These are phyloP conservation scores for Amoebophrya sp. DNA, from an alignment of 169 alveolate species.

Conservation along the genomic window DNA sequence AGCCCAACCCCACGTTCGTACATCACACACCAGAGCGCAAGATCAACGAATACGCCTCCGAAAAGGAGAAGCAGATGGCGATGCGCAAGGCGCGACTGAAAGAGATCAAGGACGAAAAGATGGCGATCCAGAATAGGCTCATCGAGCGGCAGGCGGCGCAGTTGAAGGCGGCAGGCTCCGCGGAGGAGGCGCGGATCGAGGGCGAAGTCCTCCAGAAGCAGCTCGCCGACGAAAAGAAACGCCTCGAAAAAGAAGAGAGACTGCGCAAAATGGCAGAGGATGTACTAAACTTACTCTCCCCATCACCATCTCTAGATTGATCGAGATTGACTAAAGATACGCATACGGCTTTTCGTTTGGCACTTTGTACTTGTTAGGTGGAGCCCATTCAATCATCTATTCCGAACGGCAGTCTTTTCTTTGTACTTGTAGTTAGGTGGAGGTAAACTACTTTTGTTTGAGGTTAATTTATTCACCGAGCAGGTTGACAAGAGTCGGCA, in stretches of 20 bases:
- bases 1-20: too few species aligned
- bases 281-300: too few species aligned
- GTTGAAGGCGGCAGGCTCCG: neutral
- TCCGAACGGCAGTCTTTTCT: too few species aligned
- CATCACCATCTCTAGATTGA: too few species aligned
- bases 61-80: neutral
- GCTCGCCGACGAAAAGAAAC: neutral
- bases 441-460: too few species aligned
- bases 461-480: too few species aligned
- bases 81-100: neutral
- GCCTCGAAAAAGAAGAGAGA: conserved; percentile 12
- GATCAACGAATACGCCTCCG: conserved; percentile 12
- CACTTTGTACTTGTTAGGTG: too few species aligned
- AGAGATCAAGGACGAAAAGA: neutral
- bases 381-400: too few species aligned
- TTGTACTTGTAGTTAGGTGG: too few species aligned
- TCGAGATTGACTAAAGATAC: too few species aligned
- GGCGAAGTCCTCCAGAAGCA: conserved; percentile 16
- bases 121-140: neutral
- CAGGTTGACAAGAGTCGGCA: conserved; percentile 1
- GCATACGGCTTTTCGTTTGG: too few species aligned
- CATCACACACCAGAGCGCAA: neutral
- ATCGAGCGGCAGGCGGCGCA: conserved; percentile 16
- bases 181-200: conserved; percentile 8
- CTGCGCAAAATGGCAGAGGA: neutral